Conservation (phyloP, 495 filamentous ascomycete genomes). For the Penicillium riverlandense region DNA sequence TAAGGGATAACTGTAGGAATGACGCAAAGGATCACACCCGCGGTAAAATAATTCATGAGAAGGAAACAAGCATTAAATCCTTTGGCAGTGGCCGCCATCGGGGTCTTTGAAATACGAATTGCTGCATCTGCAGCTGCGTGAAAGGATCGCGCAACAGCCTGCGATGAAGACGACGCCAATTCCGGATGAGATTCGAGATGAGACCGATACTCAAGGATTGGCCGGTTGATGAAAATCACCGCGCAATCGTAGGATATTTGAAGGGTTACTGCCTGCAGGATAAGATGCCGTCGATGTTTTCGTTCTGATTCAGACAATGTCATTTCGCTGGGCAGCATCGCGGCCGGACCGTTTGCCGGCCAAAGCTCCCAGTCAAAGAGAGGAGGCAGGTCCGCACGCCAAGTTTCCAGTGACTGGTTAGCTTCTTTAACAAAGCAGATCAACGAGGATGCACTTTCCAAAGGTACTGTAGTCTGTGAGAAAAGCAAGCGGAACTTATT, state of each 20-base stretch:
- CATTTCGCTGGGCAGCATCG: too few species aligned
- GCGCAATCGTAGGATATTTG: constrained; percentile 13
- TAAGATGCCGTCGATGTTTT: constrained; percentile 4
- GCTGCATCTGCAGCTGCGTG: constrained; percentile 11
- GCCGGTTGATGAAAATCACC: constrained; percentile 10
- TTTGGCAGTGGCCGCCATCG: constrained; percentile 9
- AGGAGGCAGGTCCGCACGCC: constrained; percentile 3
- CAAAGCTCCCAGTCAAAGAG: constrained; percentile 9
- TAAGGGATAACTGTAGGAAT: constrained; percentile 11
- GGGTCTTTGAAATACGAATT: constrained; percentile 13
- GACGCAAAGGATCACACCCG: constrained; percentile 17
- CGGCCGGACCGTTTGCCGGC: not conserved
- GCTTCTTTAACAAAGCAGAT: constrained; percentile 2
- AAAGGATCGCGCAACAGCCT: constrained; percentile 6
- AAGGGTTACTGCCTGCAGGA: constrained; percentile 12
- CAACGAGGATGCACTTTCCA: too few species aligned
- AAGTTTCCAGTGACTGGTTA: constrained; percentile 4
- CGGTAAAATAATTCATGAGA: constrained; percentile 13
- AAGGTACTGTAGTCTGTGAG: not conserved
- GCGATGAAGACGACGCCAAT: not conserved
- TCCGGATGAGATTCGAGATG: not conserved
- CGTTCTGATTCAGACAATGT: not conserved
- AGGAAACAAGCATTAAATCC: constrained; percentile 13
- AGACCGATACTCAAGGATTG: constrained; percentile 6
- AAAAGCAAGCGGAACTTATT: constrained; percentile 10